Base-by-base conservation (phyloP, 2,329 filamentous ascomycete genomes). In the Monosporascus cannonballus region DNA sequence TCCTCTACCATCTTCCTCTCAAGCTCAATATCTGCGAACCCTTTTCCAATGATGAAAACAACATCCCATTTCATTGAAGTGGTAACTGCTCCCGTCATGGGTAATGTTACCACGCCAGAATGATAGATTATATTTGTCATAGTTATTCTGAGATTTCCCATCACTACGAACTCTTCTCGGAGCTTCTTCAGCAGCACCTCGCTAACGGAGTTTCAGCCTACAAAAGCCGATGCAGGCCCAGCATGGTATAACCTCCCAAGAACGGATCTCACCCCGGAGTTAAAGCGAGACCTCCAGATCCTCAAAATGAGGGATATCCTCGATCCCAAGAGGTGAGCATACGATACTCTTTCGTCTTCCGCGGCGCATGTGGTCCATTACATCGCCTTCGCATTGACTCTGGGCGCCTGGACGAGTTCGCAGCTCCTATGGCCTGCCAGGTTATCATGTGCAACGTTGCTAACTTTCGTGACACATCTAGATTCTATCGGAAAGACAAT, bases 201-300 rank as follows among this genome's bases (percentile, higher is more conserved):
- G 45, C 54, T 56, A 48, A 64, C 58, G 17, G 51, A 27, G n/a
- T 38, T 48, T 42, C 42, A 71, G 70, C 62, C 64, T 52, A 52
- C 61, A 14, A 68, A 69, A 51, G 67, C 76, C 53, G 88, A 86
- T 56, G 88, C 92, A 49, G 94, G 93, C 45, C 72, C 84, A 17
- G 77, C 88, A 53, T 97, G 93, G 93, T 97, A 87, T 73, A 81
- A 95, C 62, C 77, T 99, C 51, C 92, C 92, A 6, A 85, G 85
- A 63, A 96, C 93, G 25, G 78, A 89, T 49, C 72, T 96, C 49
- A 96, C 91, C 0, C 83, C 90, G 8, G 85, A 95, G 65, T 77
- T 96, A 56, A 96, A 92, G 71, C 82, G 90, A 61, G 93, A 99
- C 67, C 77, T 96, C 49, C 91, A 96, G 70, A 76, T 97, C 11